Conservation (phyloP, 257 asterid species). For the Nicotiana undulata region DNA sequence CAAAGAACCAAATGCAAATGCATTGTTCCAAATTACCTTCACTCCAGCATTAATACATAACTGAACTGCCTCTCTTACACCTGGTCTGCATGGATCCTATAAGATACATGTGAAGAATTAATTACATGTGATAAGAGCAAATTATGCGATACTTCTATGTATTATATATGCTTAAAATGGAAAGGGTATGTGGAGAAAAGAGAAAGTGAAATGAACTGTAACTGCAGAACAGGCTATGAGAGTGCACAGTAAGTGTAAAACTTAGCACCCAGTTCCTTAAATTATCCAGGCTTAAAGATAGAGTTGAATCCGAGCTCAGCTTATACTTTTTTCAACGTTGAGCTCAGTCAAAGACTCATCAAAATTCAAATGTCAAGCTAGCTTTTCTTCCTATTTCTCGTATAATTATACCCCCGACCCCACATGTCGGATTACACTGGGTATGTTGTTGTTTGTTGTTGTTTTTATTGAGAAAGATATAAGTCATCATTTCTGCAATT, state of each 20-base stretch:
- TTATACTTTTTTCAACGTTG: neutral
- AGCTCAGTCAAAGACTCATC: neutral
- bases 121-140: neutral
- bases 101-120: neutral
- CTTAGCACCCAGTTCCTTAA: neutral
- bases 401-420: too few species aligned
- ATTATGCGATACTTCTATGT: neutral
- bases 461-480: neutral
- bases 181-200: neutral
- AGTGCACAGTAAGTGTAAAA: neutral
- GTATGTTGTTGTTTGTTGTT: too few species aligned
- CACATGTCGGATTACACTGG: too few species aligned
- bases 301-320: neutral
- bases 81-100: conserved; percentile 94
- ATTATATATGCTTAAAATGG: neutral
- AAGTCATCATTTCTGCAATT: neutral
- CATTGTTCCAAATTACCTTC: conserved; percentile 40
- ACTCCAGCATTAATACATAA: conserved; percentile 77
- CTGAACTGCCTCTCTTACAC: conserved; percentile 76
- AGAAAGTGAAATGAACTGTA: neutral
- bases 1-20: neutral
- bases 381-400: neutral
- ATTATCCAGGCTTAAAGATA: neutral
- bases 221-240: neutral
- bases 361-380: neutral